Evolutionary conservation across 129 eudicot species (phyloP), one percentile per base, ranked within the genome.

Genomic region (Flaveria linearis): DNA sequence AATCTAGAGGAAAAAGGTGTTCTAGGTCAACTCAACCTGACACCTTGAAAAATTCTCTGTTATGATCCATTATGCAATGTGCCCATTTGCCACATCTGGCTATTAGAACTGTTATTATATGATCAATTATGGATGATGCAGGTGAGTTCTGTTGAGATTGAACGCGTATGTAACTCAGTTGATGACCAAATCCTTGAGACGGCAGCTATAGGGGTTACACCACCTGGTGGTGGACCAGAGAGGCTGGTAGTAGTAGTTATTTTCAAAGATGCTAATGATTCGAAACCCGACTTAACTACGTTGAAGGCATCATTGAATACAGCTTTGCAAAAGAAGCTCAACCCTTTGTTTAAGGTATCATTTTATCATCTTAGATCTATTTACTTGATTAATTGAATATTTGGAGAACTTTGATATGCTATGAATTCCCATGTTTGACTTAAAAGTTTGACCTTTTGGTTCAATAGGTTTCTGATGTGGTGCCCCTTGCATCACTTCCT

Each of bases 61-160:
- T 63, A 6, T 28, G 22, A 63, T 11, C 20, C 22, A 10, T 30
- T 63, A 63, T 14, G 22, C 22, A 63, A 28, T 20, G 0, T 13
- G 41, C 57, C 10, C 10, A 5, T 71, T 71, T 51, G 58, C 63
- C 47, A 26, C 63, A 3, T 51, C n/a, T 57, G 14, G 61, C 6
- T 76, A 53, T 23, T 14, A 22, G 7, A 56, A 77, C 61, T 28
- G 25, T 46, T 72, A 7, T 46, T 62, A 7, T 41, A 50, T 64
- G 39, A 50, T n/a, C 33, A 1, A 15, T 8, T 11, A 22, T 10
- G 45, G 14, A 7, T 52, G 62, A 36, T 70, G 63, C 89, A 93
- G 98, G 94, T 91, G 52, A 91, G 99, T 75, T 94, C 99, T 1
- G 87, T 94, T 69, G 99, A 94, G 89, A 91, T 91, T 61, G 99